phyloP scores from a whole-genome alignment of 352 stramenopile species.

The Pythium plurisporium region DNA sequence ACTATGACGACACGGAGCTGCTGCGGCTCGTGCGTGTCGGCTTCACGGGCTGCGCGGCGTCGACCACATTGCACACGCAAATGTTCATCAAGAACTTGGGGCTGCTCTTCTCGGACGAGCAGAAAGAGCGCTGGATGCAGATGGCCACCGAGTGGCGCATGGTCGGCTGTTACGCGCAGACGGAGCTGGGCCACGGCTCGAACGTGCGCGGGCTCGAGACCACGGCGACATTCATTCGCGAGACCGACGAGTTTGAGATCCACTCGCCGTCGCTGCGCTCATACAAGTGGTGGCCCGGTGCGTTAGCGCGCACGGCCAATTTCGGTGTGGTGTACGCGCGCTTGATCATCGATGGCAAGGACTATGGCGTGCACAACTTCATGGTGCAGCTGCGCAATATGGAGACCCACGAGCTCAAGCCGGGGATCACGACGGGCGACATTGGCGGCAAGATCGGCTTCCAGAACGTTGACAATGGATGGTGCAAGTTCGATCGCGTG shows the following conservation, averaged over 20 bases:
- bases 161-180: slow-evolving; percentile 85
- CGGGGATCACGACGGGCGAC: slow-evolving; percentile 56
- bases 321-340: slow-evolving; percentile 86
- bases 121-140: slow-evolving; percentile 64
- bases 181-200: slow-evolving; percentile 86
- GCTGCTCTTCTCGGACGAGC: slow-evolving; percentile 63
- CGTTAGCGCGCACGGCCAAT: slow-evolving; percentile 92
- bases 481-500: slow-evolving; percentile 51
- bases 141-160: slow-evolving; percentile 66
- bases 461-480: slow-evolving; percentile 73
- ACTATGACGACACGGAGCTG: slow-evolving; percentile 53
- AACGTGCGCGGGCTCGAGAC: slow-evolving; percentile 92
- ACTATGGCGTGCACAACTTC: slow-evolving; percentile 96
- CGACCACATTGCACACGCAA: slow-evolving; percentile 63
- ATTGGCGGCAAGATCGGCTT: slow-evolving; percentile 70
- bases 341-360: slow-evolving; percentile 74
- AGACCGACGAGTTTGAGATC: slow-evolving; percentile 92
- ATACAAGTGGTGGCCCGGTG: slow-evolving; percentile 96
- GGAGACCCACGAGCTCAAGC: slow-evolving; percentile 57
- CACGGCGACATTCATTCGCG: slow-evolving; percentile 90
- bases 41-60: slow-evolving; percentile 48
- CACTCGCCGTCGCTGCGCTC: slow-evolving; percentile 93
- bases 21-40: slow-evolving; percentile 48
- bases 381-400: slow-evolving; percentile 92
- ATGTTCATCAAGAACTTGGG: slow-evolving; percentile 69